phyloP scores from a whole-genome alignment of 495 filamentous ascomycete species.

The Aspergillus hancockii region DNA sequence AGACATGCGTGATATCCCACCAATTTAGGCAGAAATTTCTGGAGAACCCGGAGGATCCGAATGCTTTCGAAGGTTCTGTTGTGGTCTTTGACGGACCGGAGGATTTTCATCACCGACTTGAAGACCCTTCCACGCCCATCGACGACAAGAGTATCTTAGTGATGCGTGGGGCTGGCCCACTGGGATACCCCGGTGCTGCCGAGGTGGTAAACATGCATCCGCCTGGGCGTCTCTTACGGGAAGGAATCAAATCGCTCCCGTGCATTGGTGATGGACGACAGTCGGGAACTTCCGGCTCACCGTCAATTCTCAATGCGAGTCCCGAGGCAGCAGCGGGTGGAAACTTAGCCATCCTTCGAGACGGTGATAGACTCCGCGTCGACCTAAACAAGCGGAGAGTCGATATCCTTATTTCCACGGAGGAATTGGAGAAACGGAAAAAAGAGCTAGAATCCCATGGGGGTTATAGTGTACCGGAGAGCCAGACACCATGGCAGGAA shows the following conservation, averaged over 20 bases:
- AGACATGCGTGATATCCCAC: constrained; percentile 55
- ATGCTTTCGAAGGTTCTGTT: constrained; percentile 53
- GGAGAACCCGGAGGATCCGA: constrained; percentile 50
- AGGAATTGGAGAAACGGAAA: constrained; percentile 67
- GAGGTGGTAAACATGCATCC: constrained; percentile 62
- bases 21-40: constrained; percentile 49
- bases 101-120: constrained; percentile 50
- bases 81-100: constrained; percentile 57
- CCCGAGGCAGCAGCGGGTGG: constrained; percentile 63
- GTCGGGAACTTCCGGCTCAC: constrained; percentile 56
- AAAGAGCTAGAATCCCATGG: constrained; percentile 45
- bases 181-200: constrained; percentile 56
- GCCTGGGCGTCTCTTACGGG: constrained; percentile 44
- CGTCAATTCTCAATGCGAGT: constrained; percentile 56
- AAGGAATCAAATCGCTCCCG: constrained; percentile 51
- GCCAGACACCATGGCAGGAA: constrained; percentile 54
- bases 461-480: constrained; percentile 36
- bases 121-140: constrained; percentile 44
- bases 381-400: constrained; percentile 56
- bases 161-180: constrained; percentile 55
- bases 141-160: constrained; percentile 52
- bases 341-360: constrained; percentile 53
- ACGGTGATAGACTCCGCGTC: constrained; percentile 57
- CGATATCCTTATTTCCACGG: constrained; percentile 51
- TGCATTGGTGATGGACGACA: constrained; percentile 59